Base-by-base conservation (phyloP, 345 rosid species). In the Brassica nigra region DNA sequence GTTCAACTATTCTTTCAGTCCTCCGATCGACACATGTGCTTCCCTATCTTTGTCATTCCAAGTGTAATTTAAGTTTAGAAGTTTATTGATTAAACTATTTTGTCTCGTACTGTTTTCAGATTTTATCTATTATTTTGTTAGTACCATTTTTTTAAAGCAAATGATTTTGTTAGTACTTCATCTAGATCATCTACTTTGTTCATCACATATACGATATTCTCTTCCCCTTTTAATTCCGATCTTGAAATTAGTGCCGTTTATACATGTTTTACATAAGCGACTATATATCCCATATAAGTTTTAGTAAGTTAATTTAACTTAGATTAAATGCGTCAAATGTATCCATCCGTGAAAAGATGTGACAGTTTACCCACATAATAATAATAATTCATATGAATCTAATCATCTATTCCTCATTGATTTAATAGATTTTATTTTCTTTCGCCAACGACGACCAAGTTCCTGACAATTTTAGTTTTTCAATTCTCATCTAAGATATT, bases 1-100 rank as follows among this genome's bases (percentile, higher is more conserved):
- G 55, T 68, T n/a, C 4, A 70, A 80, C 76, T 81, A 70, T 31
- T 36, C 36, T 28, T 61, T 75, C 69, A 81, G 68, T 81, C 57
- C 54, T 76, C 37, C 34, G 16, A 64, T 52, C 18, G 69, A 63
- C 55, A 76, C 72, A 30, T 70, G 57, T 67, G 18, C 67, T 15
- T 34, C 10, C 44, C 61, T 68, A 29, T 79, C 70, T 67, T 57
- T 65, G 57, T 72, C 31, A 55, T 47, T 62, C 28, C 61, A 31
- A 23, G n/a, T 68, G 49, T 34, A 23, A 23, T 0, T 23, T 49
- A 49, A 30, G 23, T 20, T 84, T 72, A 42, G 58, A 78, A 76
- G 79, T 66, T 76, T 70, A 76, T 73, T 73, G 65, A 79, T 75
- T 75, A 63, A 47, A 33, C 18, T 15, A 59, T 31, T 36, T 67